Evolutionary conservation across 1,139 yeast genomes (phyloP).

Genomic region (Lodderomyces parapsilosis): DNA sequence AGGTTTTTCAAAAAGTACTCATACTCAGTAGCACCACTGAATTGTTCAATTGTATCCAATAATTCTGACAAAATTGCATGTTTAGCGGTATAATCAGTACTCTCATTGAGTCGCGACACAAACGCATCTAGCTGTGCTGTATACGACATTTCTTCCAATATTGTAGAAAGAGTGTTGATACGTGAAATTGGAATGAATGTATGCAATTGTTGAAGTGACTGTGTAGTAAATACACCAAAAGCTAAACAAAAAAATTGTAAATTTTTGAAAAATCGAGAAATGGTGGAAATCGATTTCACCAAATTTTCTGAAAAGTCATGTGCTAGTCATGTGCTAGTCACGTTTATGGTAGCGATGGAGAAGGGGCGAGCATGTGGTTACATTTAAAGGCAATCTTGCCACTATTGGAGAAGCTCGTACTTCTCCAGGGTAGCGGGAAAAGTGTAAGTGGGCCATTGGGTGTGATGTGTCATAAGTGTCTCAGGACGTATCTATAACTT

Average conservation of each 20-base stretch:
- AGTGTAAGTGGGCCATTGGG: too few species aligned
- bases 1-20: slow-evolving; percentile 63
- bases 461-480: too few species aligned
- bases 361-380: not conserved
- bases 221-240: not conserved
- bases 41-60: slow-evolving; percentile 81
- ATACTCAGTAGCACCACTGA: slow-evolving; percentile 77
- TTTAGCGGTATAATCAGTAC: slow-evolving; percentile 55
- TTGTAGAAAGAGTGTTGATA: not conserved
- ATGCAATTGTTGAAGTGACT: slow-evolving; percentile 1
- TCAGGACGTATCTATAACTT: too few species aligned
- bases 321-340: slow-evolving; percentile 12
- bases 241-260: not conserved
- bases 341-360: slow-evolving; percentile 4
- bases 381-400: not conserved
- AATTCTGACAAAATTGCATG: slow-evolving; percentile 75
- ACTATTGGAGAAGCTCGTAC: too few species aligned
- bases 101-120: slow-evolving; percentile 57
- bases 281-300: slow-evolving; percentile 13
- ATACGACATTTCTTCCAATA: slow-evolving; percentile 37
- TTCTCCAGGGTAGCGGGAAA: too few species aligned
- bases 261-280: slow-evolving; percentile 4
- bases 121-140: slow-evolving; percentile 57
- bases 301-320: slow-evolving; percentile 9
- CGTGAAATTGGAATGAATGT: not conserved